phyloP scores from a whole-genome alignment of 805 yeast genomes.

The Clavispora asparagi region DNA sequence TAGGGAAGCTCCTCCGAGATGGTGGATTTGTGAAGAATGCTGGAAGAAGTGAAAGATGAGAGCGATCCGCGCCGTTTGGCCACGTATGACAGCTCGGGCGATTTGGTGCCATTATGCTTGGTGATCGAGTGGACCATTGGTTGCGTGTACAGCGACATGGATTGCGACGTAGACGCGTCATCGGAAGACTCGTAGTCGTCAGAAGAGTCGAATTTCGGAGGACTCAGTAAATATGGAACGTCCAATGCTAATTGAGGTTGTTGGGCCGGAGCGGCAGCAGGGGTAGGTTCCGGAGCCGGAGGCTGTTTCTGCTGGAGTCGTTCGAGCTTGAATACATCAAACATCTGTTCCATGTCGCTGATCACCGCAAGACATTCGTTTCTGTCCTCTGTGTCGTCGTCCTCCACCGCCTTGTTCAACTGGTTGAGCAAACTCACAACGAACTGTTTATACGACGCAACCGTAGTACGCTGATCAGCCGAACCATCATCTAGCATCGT shows the following conservation, averaged over 20 bases:
- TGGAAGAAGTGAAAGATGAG: constrained; percentile 27
- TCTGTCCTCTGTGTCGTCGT: constrained; percentile 51
- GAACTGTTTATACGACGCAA: constrained; percentile 49
- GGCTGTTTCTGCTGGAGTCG: constrained; percentile 16
- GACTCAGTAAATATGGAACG: background rate
- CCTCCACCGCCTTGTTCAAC: constrained; percentile 48
- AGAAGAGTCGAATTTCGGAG: constrained; percentile 8
- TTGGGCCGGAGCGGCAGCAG: background rate
- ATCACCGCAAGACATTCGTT: constrained; percentile 65
- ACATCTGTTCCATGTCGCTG: constrained; percentile 70
- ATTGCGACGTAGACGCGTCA: constrained; percentile 18
- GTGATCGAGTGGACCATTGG: constrained; percentile 40
- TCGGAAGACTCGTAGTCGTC: constrained; percentile 23
- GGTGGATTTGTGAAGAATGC: constrained; percentile 45
- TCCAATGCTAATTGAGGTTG: background rate
- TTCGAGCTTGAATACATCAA: constrained; percentile 45
- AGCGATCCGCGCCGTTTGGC: constrained; percentile 23
- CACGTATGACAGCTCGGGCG: constrained; percentile 2
- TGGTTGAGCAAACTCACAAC: constrained; percentile 55
- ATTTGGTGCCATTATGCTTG: constrained; percentile 4
- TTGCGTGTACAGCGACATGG: constrained; percentile 19
- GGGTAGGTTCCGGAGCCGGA: background rate
- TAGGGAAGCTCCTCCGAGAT: constrained; percentile 62
- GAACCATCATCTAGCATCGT: constrained; percentile 38
- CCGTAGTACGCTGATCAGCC: constrained; percentile 23